Evolutionary conservation across 768 basidiomycete genomes (phyloP).

Genomic region (Krasilnikovozyma curviuscula): DNA sequence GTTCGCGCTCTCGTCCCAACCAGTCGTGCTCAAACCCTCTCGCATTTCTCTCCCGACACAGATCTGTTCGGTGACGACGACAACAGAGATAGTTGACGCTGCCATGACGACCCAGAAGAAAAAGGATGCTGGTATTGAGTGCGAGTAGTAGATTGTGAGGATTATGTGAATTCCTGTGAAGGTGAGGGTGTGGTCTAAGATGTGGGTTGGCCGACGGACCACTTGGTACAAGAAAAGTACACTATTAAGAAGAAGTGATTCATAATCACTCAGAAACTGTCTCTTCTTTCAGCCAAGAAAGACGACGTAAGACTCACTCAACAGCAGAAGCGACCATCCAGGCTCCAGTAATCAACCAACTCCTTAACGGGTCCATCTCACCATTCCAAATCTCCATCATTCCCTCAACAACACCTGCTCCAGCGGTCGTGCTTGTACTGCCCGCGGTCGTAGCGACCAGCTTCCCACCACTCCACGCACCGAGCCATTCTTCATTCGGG

Average conservation of each 20-base stretch:
- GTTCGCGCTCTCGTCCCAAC: conserved; percentile 7
- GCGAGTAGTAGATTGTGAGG: conserved; percentile 79
- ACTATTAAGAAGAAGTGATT: conserved; percentile 29
- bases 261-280: not conserved
- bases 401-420: conserved; percentile 10
- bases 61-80: conserved; percentile 72
- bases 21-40: conserved; percentile 52
- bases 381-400: conserved; percentile 3
- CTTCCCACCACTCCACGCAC: conserved; percentile 65
- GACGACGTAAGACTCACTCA: conserved; percentile 44
- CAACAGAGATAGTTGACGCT: conserved; percentile 48
- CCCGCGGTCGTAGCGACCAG: conserved; percentile 44
- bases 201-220: conserved; percentile 74
- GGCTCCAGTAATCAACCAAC: conserved; percentile 73
- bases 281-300: conserved; percentile 1
- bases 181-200: conserved; percentile 85
- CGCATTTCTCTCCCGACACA: conserved; percentile 79
- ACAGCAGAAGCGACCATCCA: conserved; percentile 67
- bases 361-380: conserved; percentile 51
- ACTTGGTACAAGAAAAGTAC: conserved; percentile 69
- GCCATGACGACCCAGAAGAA: conserved; percentile 80
- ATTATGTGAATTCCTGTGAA: conserved; percentile 80
- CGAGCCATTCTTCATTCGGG: conserved; percentile 17
- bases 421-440: conserved; percentile 5
- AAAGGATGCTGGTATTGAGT: conserved; percentile 56